Conservation (phyloP, 345 rosid genomes). For the Clausena lansium region DNA sequence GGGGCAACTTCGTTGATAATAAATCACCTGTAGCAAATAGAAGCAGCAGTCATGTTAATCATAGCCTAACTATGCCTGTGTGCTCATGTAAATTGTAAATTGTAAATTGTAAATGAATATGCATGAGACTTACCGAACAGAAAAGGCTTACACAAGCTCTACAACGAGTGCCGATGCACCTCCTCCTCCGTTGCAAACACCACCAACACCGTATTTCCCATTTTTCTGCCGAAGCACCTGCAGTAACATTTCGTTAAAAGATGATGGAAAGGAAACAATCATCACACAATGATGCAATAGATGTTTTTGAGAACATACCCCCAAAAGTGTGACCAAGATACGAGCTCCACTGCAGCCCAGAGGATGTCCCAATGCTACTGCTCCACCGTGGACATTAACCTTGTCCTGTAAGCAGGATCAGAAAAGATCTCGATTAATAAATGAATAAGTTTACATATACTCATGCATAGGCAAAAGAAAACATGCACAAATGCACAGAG, state of each 20-base stretch:
- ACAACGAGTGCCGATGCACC: constrained; percentile 91
- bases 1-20: not conserved
- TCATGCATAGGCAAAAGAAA: not conserved
- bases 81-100: too few species aligned
- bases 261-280: not conserved
- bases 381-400: constrained; percentile 91
- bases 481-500: not conserved
- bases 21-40: constrained; percentile 3
- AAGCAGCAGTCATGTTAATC: not conserved
- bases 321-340: constrained; percentile 86
- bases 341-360: constrained; percentile 99
- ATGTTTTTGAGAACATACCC: constrained; percentile 36
- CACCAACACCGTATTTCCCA: constrained; percentile 84
- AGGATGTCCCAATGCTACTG: constrained; percentile 95
- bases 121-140: constrained; percentile 20
- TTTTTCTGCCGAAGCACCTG: constrained; percentile 74
- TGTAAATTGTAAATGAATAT: not conserved
- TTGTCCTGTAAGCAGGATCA: constrained; percentile 59
- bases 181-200: constrained; percentile 97
- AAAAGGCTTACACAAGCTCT: constrained; percentile 58
- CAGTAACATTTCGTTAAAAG: not conserved
- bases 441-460: not conserved
- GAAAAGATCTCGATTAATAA: constrained; percentile 1
- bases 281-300: not conserved
- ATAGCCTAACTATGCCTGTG: not conserved